These are phyloP conservation scores for Croton laevigatus DNA, from an alignment of 441 rosid genomes.

Conservation along the genomic window DNA sequence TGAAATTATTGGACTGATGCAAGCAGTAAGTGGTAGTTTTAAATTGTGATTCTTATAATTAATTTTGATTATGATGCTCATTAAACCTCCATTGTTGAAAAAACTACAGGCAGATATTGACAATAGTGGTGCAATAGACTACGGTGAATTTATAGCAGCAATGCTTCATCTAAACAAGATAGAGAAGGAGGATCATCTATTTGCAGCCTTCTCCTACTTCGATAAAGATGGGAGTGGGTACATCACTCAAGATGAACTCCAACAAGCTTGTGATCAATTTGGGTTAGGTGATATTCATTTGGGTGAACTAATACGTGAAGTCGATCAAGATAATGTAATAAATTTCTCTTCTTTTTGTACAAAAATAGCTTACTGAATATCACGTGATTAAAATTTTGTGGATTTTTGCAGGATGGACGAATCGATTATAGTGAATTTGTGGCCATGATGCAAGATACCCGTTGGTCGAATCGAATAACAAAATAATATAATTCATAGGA, in stretches of 20 bases:
- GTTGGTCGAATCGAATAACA: constrained; percentile 28
- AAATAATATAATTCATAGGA: constrained; percentile 6
- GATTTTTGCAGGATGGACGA: constrained; percentile 69
- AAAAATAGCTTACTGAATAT: background rate
- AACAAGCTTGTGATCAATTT: constrained; percentile 74
- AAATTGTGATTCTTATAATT: constrained; percentile 2
- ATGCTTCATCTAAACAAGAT: constrained; percentile 90
- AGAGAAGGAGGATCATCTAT: constrained; percentile 79
- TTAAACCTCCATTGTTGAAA: background rate
- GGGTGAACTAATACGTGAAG: constrained; percentile 73
- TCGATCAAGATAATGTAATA: constrained; percentile 87
- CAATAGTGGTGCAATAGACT: constrained; percentile 94
- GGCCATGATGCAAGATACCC: constrained; percentile 85
- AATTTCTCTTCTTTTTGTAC: constrained; percentile 2
- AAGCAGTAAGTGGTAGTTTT: constrained; percentile 63
- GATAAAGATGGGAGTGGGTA: constrained; percentile 94
- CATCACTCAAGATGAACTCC: constrained; percentile 85
- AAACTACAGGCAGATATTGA: constrained; percentile 79
- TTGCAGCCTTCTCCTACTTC: constrained; percentile 82
- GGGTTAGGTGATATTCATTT: constrained; percentile 64
- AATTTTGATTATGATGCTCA: constrained; percentile 2
- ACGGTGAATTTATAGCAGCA: constrained; percentile 92
- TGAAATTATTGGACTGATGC: constrained; percentile 69
- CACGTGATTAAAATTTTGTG: background rate
- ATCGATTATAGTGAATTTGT: constrained; percentile 93